Evolutionary conservation across 352 stramenopile genomes (phyloP).

Genomic region (Phytophthora citrophthora): DNA sequence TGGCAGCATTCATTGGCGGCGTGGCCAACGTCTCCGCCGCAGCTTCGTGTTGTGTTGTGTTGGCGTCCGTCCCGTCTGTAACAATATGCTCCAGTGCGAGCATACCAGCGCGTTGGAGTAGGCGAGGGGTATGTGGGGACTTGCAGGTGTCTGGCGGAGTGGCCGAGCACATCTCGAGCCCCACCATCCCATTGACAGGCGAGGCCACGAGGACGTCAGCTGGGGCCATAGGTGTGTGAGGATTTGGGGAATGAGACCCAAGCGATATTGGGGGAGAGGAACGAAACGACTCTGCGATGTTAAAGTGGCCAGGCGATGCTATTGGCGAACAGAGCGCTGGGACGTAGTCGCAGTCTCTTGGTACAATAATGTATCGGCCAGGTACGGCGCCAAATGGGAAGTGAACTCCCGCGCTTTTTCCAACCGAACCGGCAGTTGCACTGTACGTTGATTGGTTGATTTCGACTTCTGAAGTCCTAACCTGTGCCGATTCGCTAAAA

Average conservation of each 20-base stretch:
- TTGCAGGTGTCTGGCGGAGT: slow-evolving; percentile 36
- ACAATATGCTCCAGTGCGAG: slow-evolving; percentile 61
- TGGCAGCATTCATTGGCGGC: slow-evolving; percentile 42
- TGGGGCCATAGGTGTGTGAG: slow-evolving; percentile 22
- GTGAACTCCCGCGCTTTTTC: slow-evolving; percentile 33
- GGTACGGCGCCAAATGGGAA: slow-evolving; percentile 26
- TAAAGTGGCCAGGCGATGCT: slow-evolving; percentile 1
- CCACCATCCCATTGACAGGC: slow-evolving; percentile 37
- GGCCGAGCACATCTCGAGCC: slow-evolving; percentile 46
- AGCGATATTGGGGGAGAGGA: background rate
- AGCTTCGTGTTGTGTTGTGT: slow-evolving; percentile 5
- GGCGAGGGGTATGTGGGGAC: slow-evolving; percentile 35
- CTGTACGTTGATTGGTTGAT: slow-evolving; percentile 5
- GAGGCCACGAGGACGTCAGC: slow-evolving; percentile 36
- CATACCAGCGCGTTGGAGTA: slow-evolving; percentile 59
- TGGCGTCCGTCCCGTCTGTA: slow-evolving; percentile 32
- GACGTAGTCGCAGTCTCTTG: too few species aligned
- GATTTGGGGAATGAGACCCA: slow-evolving; percentile 8
- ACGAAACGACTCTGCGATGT: slow-evolving; percentile 15
- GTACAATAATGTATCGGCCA: too few species aligned
- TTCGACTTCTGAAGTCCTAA: slow-evolving; percentile 1
- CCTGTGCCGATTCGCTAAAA: background rate
- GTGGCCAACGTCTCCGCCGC: slow-evolving; percentile 4
- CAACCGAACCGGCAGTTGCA: slow-evolving; percentile 11
- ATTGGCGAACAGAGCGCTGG: too few species aligned